Percentiles rank a stretch among this genome's conserved stretches.
phyloP scores from a whole-genome alignment of 192 early-diverging fungal species.

The Coemansia sp. region DNA sequence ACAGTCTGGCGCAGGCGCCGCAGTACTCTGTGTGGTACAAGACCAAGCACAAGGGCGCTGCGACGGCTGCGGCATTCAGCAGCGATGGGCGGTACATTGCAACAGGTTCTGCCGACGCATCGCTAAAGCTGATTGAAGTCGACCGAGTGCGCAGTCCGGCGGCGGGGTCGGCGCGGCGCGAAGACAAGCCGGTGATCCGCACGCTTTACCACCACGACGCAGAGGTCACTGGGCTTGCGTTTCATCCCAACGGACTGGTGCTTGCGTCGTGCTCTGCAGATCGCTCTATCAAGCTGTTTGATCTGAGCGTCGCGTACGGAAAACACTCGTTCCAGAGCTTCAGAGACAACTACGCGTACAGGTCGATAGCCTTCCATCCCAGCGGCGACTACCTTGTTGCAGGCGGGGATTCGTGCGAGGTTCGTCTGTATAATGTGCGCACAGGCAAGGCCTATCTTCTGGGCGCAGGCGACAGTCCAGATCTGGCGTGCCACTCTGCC shows the following conservation, averaged over 20 bases:
- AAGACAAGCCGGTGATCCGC: conserved; percentile 84
- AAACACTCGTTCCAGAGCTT: conserved; percentile 85
- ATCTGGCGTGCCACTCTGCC: conserved; percentile 34
- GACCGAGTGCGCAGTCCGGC: conserved; percentile 65
- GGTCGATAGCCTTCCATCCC: conserved; percentile 89
- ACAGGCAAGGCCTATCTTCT: conserved; percentile 78
- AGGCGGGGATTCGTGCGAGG: conserved; percentile 73
- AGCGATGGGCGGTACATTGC: conserved; percentile 78
- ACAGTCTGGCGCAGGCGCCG: conserved; percentile 31
- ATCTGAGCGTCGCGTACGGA: conserved; percentile 76
- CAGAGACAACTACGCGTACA: conserved; percentile 75
- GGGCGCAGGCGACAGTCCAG: conserved; percentile 45
- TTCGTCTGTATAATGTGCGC: conserved; percentile 85
- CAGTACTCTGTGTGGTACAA: conserved; percentile 69
- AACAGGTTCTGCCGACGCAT: conserved; percentile 84
- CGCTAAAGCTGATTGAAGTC: conserved; percentile 90
- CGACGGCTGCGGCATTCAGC: conserved; percentile 66
- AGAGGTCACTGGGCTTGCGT: conserved; percentile 80
- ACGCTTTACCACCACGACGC: conserved; percentile 86
- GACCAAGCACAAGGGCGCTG: conserved; percentile 75
- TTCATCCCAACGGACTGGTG: conserved; percentile 91
- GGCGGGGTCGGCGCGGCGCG: conserved; percentile 61
- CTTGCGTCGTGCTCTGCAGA: conserved; percentile 87
- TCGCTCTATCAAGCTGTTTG: conserved; percentile 84
- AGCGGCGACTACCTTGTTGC: conserved; percentile 85